Base-by-base conservation (phyloP, 2,329 filamentous ascomycete species). In the Aspergillus pseudonomiae region DNA sequence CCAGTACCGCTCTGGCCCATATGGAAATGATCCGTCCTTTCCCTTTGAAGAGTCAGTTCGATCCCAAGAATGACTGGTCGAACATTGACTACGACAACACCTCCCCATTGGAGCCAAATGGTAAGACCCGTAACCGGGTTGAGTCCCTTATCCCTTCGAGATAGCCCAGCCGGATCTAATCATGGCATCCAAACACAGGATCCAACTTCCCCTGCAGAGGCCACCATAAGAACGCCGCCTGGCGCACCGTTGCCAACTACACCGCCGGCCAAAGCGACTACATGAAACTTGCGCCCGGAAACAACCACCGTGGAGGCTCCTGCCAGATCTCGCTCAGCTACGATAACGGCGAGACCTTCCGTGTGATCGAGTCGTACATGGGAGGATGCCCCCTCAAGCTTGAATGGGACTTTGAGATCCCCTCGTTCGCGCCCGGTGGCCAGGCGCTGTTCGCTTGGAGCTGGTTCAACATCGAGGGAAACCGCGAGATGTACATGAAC, bases 401-500 rank as follows among this genome's bases (percentile, higher is more conserved):
- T 48, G 83, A 78, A 60, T 91, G 88, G 75, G 78, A 83, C 68
- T 93, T 93, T 76, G 85, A 82, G 45, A 79, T 93, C 45, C 91
- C 91, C 10, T 76, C 78, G 4, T 86, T 89, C 67, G 86, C 86
- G 2, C 86, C 88, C 19, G 61, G 81, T 78, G 76, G 85, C 11
- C 71, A 88, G 32, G 89, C 87, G 63, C 75, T 94, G 54, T 85
- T 94, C 58, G 87, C 87, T 46, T 94, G 91, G 92, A 88, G 87
- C 48, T 91, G 89, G 89, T 89, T 91, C 79, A 92, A 92, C 81
- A 80, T 87, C 67, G 79, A 89, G 45, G 91, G 91, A 32, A 93
- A 93, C 79, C 85, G 91, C 56, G 91, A 94, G 77, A 91, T 91
- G 85, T 94, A 94, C 84, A 92, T 92, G 89, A 92, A 92, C 79